These are phyloP conservation scores for Noccaea caerulescens DNA, from an alignment of 345 rosid genomes.

Conservation along the genomic window DNA sequence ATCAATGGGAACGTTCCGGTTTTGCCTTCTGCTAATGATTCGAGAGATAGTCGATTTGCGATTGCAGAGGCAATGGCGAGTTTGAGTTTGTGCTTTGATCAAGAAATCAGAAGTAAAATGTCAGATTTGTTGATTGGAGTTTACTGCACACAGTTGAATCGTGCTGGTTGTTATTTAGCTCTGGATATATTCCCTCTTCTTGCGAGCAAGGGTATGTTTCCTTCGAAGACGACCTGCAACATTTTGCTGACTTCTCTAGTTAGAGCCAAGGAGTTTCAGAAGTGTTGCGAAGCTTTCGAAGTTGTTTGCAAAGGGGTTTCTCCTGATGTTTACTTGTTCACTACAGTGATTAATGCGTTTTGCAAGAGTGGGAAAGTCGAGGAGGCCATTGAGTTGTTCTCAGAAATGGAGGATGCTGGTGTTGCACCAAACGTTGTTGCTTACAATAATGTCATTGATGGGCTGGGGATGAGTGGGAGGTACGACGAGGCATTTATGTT, in stretches of 20 bases:
- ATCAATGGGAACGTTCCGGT: slow-evolving; percentile 60
- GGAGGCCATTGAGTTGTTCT: slow-evolving; percentile 56
- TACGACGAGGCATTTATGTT: slow-evolving; percentile 59
- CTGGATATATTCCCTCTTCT: slow-evolving; percentile 55
- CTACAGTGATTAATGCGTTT: slow-evolving; percentile 62
- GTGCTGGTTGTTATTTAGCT: slow-evolving; percentile 54
- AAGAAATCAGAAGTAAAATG: slow-evolving; percentile 38
- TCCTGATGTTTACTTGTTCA: slow-evolving; percentile 73
- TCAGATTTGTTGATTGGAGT: slow-evolving; percentile 67
- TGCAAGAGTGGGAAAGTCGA: slow-evolving; percentile 64
- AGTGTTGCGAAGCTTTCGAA: slow-evolving; percentile 58
- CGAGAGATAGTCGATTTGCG: slow-evolving; percentile 44
- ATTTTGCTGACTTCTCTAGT: slow-evolving; percentile 64
- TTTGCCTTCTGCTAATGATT: slow-evolving; percentile 26
- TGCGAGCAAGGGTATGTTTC: slow-evolving; percentile 57
- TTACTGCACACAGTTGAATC: slow-evolving; percentile 64
- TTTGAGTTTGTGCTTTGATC: slow-evolving; percentile 45
- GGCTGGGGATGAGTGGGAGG: slow-evolving; percentile 67
- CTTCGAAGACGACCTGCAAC: slow-evolving; percentile 66
- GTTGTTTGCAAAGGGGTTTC: slow-evolving; percentile 50
- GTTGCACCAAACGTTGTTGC: slow-evolving; percentile 67
- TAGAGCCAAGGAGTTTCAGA: slow-evolving; percentile 59
- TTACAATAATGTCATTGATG: slow-evolving; percentile 72
- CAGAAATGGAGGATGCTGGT: slow-evolving; percentile 60
- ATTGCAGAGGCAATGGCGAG: slow-evolving; percentile 55